A percentile compares a stretch with the other conserved stretches of the same genome.
phyloP scores from a whole-genome alignment of 1,284 basidiomycete genomes.

The Cutaneotrichosporon cutaneum region DNA sequence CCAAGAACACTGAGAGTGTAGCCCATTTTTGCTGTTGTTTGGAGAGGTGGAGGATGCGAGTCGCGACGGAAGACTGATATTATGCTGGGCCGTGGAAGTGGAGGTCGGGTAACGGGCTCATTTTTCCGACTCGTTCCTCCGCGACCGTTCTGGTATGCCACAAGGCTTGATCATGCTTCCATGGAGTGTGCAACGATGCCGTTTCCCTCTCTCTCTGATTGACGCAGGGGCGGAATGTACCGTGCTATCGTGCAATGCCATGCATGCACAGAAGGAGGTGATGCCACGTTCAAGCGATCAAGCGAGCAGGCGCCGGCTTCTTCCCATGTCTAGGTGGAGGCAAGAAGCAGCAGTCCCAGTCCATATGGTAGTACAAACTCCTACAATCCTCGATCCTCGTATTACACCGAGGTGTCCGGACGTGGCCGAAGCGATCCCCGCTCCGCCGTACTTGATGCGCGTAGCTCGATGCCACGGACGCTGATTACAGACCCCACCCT shows the following conservation, averaged over 20 bases:
- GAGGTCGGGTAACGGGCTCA: not conserved
- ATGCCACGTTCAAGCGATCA: too few species aligned
- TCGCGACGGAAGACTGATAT: not conserved
- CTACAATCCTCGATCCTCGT: not conserved
- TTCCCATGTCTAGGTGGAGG: not conserved
- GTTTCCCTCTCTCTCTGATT: too few species aligned
- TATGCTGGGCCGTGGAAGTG: not conserved
- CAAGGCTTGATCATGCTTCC: not conserved
- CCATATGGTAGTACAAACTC: not conserved
- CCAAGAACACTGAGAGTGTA: slow-evolving; percentile 57
- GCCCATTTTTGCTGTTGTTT: slow-evolving; percentile 49
- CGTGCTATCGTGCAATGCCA: too few species aligned
- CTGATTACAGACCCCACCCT: not conserved
- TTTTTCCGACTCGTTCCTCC: slow-evolving; percentile 6
- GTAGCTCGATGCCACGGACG: not conserved
- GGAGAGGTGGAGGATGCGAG: not conserved
- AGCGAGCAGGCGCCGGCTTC: too few species aligned
- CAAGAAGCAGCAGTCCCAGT: not conserved
- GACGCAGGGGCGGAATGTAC: too few species aligned
- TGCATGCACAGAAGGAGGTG: too few species aligned
- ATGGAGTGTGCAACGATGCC: too few species aligned
- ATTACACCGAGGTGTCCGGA: not conserved
- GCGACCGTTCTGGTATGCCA: not conserved
- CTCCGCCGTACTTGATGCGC: too few species aligned
- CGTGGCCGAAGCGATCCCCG: too few species aligned